Evolutionary conservation across 371 early-diverging fungal species (phyloP).

Genomic region (Mortierella sp.): DNA sequence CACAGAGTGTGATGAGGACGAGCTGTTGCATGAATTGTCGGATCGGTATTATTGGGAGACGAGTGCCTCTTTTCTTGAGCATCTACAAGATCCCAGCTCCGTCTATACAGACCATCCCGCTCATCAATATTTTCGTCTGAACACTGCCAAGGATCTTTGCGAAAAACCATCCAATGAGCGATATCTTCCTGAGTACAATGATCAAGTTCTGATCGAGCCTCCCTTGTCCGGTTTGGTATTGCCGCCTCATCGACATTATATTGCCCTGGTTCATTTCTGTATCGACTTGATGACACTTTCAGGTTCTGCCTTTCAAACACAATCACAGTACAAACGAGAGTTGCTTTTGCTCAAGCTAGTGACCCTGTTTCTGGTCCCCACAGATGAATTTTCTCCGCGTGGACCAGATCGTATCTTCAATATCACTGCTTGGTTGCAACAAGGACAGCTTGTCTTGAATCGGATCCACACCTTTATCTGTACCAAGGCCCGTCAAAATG

Average conservation of each 20-base stretch:
- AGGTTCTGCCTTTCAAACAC: conserved; percentile 23
- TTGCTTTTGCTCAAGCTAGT: conserved; percentile 28
- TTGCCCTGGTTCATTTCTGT: conserved; percentile 39
- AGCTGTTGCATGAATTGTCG: conserved; percentile 22
- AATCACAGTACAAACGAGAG: conserved; percentile 21
- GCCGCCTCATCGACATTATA: conserved; percentile 38
- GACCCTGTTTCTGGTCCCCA: conserved; percentile 38
- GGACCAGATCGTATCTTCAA: conserved; percentile 21
- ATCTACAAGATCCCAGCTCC: neutral
- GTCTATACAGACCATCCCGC: conserved; percentile 2
- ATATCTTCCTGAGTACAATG: conserved; percentile 35
- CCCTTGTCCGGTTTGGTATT: conserved; percentile 38
- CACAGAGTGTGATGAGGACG: conserved; percentile 7
- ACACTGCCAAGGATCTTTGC: conserved; percentile 34
- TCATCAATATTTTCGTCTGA: conserved; percentile 30
- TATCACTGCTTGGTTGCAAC: conserved; percentile 27
- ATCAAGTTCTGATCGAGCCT: conserved; percentile 24
- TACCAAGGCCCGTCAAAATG: conserved; percentile 17
- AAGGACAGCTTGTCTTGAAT: conserved; percentile 25
- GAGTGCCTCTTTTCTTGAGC: conserved; percentile 28
- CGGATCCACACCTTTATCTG: conserved; percentile 25
- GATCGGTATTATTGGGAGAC: conserved; percentile 45
- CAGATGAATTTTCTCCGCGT: conserved; percentile 43
- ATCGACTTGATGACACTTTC: conserved; percentile 45
- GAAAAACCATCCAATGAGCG: conserved; percentile 15